Conservation (phyloP, 179 eudicot species). For the Heliamphora pulchella region DNA sequence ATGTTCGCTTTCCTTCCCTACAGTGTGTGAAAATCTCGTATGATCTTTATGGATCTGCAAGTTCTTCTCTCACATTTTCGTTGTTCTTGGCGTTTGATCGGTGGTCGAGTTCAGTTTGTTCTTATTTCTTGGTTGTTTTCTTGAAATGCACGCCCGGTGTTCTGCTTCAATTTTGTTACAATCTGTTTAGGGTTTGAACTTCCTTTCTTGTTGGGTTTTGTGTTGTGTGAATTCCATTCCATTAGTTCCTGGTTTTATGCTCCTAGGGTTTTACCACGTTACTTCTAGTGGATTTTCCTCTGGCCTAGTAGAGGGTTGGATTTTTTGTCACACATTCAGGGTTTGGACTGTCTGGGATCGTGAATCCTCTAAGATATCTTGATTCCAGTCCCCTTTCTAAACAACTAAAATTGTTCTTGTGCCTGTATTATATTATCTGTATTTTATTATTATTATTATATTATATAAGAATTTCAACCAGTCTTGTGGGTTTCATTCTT, state of each 20-base stretch:
- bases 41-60: background rate
- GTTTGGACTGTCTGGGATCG: background rate
- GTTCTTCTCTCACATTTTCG: background rate
- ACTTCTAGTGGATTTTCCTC: no score
- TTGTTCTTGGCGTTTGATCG: background rate
- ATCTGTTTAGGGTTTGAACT: constrained; percentile 7
- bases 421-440: no score
- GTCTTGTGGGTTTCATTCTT: background rate
- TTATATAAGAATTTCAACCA: no score
- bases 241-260: background rate
- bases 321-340: background rate
- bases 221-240: background rate
- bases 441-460: no score
- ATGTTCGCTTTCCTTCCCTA: background rate
- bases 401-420: no score
- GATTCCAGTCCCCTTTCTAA: no score
- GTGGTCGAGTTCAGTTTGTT: background rate
- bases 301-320: no score
- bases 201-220: background rate
- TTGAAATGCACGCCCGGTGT: background rate
- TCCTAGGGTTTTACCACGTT: background rate
- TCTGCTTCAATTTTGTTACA: background rate
- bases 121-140: constrained; percentile 5
- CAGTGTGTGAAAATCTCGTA: background rate
- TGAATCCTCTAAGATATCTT: no score